phyloP scores from a whole-genome alignment of 345 rosid genomes.

The Eucalyptus tenuipes region DNA sequence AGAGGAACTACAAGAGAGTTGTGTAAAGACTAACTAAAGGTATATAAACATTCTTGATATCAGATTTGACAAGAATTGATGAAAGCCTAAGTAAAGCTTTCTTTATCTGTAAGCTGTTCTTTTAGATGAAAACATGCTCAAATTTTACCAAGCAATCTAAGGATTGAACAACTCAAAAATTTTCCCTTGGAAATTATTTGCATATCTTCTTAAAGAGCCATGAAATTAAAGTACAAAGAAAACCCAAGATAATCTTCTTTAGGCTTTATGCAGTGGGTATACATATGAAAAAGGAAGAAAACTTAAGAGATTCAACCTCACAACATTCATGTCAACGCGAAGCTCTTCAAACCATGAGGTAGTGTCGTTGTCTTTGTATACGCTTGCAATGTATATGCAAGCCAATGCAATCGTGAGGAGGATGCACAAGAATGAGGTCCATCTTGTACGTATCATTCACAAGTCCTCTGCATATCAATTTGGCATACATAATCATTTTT shows the following conservation, averaged over 20 bases:
- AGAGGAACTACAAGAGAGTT: neutral
- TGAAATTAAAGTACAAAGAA: neutral
- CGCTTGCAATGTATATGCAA: slow-evolving; percentile 72
- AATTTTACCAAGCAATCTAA: neutral
- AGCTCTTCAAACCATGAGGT: slow-evolving; percentile 98
- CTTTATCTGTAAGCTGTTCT: neutral
- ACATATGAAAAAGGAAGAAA: neutral
- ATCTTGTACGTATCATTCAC: slow-evolving; percentile 89
- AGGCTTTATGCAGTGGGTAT: neutral
- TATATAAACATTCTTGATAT: neutral
- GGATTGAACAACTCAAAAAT: neutral
- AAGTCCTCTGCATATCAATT: slow-evolving; percentile 51
- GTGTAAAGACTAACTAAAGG: neutral
- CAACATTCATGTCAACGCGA: slow-evolving; percentile 86
- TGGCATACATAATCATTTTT: neutral
- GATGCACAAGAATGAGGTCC: slow-evolving; percentile 85
- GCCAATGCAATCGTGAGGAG: slow-evolving; percentile 87
- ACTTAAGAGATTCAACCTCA: slow-evolving; percentile 21
- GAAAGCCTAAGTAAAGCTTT: neutral
- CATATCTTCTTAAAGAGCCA: neutral
- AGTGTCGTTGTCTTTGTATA: slow-evolving; percentile 60
- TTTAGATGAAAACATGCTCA: neutral
- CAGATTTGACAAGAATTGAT: neutral
- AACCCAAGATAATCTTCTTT: neutral
- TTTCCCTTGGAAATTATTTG: neutral